These are phyloP conservation scores for Ceratocystis ficicola DNA, from an alignment of 2,329 filamentous ascomycete genomes.

Conservation along the genomic window DNA sequence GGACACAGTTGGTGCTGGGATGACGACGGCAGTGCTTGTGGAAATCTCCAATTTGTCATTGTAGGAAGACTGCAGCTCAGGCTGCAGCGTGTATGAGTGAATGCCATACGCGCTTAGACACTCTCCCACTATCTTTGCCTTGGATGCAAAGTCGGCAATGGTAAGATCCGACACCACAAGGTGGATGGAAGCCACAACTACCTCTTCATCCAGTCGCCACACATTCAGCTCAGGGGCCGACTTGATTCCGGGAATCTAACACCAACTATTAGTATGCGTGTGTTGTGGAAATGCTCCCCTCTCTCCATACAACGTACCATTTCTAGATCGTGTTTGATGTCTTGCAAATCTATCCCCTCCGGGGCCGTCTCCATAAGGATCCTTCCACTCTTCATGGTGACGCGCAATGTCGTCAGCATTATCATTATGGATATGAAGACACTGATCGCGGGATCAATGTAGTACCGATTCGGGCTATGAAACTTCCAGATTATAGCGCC, in stretches of 20 bases:
- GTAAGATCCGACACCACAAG: conserved; percentile 48
- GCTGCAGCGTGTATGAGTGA: conserved; percentile 59
- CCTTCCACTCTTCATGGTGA: conserved; percentile 48
- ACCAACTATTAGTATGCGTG: conserved; percentile 21
- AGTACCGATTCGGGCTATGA: conserved; percentile 46
- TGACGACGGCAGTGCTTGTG: not conserved
- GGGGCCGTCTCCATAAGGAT: conserved; percentile 60
- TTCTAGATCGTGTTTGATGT: conserved; percentile 58
- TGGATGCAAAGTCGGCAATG: conserved; percentile 46
- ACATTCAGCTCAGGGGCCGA: conserved; percentile 62
- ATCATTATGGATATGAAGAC: conserved; percentile 65
- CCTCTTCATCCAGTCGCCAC: conserved; percentile 60
- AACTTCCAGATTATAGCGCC: conserved; percentile 58
- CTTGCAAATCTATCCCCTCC: conserved; percentile 43
- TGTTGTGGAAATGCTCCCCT: not conserved
- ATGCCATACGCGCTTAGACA: conserved; percentile 64
- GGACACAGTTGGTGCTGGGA: not conserved
- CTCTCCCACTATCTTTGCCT: conserved; percentile 50
- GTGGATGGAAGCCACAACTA: conserved; percentile 57
- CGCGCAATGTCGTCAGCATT: conserved; percentile 48
- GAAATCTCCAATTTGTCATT: not conserved
- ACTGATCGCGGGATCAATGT: conserved; percentile 58
- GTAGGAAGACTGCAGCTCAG: conserved; percentile 34
- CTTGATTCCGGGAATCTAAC: conserved; percentile 50
- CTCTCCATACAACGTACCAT: conserved; percentile 33